Conservation (phyloP, 148 eudicot genomes). For the Cornus florida region DNA sequence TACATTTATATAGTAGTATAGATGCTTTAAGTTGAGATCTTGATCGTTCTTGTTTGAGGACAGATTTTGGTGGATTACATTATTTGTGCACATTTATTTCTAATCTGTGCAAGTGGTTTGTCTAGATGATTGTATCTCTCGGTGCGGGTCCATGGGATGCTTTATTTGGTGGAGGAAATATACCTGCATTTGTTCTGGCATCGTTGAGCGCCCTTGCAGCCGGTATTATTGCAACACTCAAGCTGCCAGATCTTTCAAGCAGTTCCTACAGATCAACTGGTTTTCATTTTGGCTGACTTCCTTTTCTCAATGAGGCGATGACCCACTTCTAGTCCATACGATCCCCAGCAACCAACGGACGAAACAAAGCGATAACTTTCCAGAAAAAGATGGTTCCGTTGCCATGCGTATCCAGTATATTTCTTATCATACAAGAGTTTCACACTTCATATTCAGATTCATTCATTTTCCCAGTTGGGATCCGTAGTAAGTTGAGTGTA, state of each 20-base stretch:
- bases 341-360: too few species aligned
- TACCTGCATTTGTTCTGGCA: conserved; percentile 89
- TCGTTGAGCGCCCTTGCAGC: conserved; percentile 76
- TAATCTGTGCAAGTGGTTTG: not conserved
- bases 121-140: conserved; percentile 87
- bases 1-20: not conserved
- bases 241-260: conserved; percentile 72
- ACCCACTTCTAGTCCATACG: too few species aligned
- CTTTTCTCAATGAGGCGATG: too few species aligned
- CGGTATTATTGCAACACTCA: conserved; percentile 67
- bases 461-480: too few species aligned
- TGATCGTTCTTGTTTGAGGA: not conserved
- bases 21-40: not conserved
- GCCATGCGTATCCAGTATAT: too few species aligned
- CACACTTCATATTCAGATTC: too few species aligned
- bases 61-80: not conserved
- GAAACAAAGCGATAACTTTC: too few species aligned
- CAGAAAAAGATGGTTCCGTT: too few species aligned
- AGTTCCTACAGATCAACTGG: conserved; percentile 42
- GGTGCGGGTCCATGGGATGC: conserved; percentile 99
- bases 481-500: too few species aligned
- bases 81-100: not conserved
- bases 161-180: conserved; percentile 91
- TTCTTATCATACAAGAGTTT: too few species aligned
- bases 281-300: too few species aligned